phyloP scores from a whole-genome alignment of 192 early-diverging fungal genomes.

The Neocallimastix lanati region DNA sequence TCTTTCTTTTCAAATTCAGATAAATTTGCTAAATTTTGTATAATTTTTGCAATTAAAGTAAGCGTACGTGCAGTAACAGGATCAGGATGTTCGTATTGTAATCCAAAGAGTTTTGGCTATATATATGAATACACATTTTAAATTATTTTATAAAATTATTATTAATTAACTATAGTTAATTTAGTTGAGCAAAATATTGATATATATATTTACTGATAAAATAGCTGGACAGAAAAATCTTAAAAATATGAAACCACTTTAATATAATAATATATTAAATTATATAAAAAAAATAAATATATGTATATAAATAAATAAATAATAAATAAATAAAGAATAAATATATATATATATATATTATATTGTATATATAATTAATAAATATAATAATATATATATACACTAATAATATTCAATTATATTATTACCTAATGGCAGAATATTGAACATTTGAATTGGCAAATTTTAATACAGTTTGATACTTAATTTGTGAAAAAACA shows the following conservation, averaged over 20 bases:
- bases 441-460: constrained; percentile 2
- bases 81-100: constrained; percentile 18
- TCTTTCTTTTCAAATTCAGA: constrained; percentile 33
- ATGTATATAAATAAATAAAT: no score
- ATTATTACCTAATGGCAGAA: constrained; percentile 12
- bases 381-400: no score
- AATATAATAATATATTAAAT: no score
- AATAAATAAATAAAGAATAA: no score
- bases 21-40: constrained; percentile 41
- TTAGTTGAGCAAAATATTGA: no score
- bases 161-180: no score
- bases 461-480: constrained; percentile 4
- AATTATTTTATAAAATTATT: no score
- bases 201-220: constrained; percentile 9
- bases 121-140: no score
- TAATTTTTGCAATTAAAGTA: constrained; percentile 32
- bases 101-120: constrained; percentile 25
- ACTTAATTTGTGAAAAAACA: constrained; percentile 8
- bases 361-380: no score
- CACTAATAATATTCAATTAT: no score
- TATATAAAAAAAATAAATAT: no score
- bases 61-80: constrained; percentile 17
- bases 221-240: constrained; percentile 40
- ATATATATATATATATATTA: no score
- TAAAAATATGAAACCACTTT: constrained; percentile 33